A percentile compares a stretch with the other conserved stretches of the same genome.
phyloP scores from a whole-genome alignment of 1,139 yeast species.

The Debaryomyces udenii region DNA sequence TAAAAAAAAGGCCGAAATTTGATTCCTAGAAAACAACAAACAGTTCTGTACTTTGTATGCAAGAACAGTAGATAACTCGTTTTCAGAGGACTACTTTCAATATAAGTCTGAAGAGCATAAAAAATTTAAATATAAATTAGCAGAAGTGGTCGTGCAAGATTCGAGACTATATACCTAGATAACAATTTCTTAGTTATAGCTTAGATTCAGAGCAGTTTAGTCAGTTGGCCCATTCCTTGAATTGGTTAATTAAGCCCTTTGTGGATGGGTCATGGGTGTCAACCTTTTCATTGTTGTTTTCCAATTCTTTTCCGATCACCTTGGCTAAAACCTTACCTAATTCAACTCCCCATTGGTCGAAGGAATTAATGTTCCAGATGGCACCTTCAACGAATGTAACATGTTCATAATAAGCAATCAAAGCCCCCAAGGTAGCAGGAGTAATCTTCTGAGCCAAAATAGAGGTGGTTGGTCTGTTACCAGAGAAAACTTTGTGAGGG shows the following conservation, averaged over 20 bases:
- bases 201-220: slow-evolving; percentile 1
- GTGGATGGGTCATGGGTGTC: slow-evolving; percentile 86
- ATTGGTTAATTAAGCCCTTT: slow-evolving; percentile 88
- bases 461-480: slow-evolving; percentile 98
- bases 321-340: slow-evolving; percentile 97
- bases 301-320: slow-evolving; percentile 88
- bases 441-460: slow-evolving; percentile 94
- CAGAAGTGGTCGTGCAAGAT: slow-evolving; percentile 2
- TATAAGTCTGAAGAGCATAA: background rate
- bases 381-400: slow-evolving; percentile 98
- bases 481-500: slow-evolving; percentile 95
- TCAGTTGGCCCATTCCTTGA: slow-evolving; percentile 76
- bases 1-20: too few relatives aligned
- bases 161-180: background rate
- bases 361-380: slow-evolving; percentile 97
- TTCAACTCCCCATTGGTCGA: slow-evolving; percentile 99
- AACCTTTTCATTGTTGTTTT: slow-evolving; percentile 54
- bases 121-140: slow-evolving; percentile 4
- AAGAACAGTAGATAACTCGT: too few relatives aligned
- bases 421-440: slow-evolving; percentile 92
- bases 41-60: too few relatives aligned
- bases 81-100: background rate
- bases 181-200: background rate
- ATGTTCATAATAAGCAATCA: slow-evolving; percentile 97
- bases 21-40: too few relatives aligned